Evolutionary conservation across 768 basidiomycete species (phyloP).

Genomic region (Pulveroboletus sp.): DNA sequence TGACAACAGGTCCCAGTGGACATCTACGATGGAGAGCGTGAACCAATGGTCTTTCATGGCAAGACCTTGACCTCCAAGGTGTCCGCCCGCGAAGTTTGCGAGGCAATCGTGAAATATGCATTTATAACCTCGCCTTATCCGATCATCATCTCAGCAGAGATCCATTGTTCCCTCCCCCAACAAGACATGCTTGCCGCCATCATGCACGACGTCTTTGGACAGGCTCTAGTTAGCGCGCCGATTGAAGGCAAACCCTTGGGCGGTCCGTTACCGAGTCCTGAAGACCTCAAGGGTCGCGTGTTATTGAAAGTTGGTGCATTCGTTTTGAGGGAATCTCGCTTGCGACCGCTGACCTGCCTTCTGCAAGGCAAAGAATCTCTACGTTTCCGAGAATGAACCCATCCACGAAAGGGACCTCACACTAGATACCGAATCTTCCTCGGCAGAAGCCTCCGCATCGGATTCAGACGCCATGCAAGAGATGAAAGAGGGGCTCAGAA

Average conservation of each 20-base stretch:
- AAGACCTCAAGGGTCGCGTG: constrained; percentile 72
- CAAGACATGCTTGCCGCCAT: constrained; percentile 78
- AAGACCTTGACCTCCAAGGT: constrained; percentile 85
- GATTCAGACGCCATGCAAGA: constrained; percentile 29
- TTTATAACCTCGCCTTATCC: constrained; percentile 91
- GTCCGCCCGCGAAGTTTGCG: constrained; percentile 72
- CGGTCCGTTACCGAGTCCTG: constrained; percentile 75
- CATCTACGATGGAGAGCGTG: constrained; percentile 82
- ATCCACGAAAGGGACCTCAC: constrained; percentile 31
- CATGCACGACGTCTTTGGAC: constrained; percentile 61
- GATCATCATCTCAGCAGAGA: constrained; percentile 88
- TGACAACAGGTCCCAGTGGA: constrained; percentile 56
- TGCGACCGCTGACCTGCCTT: background rate
- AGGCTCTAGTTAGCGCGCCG: constrained; percentile 45
- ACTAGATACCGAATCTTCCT: constrained; percentile 41
- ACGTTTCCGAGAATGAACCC: constrained; percentile 41
- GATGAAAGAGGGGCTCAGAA: constrained; percentile 25
- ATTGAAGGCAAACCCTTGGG: constrained; percentile 47
- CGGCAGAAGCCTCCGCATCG: constrained; percentile 37
- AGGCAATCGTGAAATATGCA: constrained; percentile 83
- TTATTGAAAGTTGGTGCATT: constrained; percentile 65
- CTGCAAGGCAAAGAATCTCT: constrained; percentile 72
- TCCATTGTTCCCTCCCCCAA: constrained; percentile 76
- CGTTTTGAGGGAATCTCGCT: background rate
- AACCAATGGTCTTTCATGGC: constrained; percentile 86